Evolutionary conservation across 1,284 basidiomycete species (phyloP).

Genomic region (Apiotrichum sp.): DNA sequence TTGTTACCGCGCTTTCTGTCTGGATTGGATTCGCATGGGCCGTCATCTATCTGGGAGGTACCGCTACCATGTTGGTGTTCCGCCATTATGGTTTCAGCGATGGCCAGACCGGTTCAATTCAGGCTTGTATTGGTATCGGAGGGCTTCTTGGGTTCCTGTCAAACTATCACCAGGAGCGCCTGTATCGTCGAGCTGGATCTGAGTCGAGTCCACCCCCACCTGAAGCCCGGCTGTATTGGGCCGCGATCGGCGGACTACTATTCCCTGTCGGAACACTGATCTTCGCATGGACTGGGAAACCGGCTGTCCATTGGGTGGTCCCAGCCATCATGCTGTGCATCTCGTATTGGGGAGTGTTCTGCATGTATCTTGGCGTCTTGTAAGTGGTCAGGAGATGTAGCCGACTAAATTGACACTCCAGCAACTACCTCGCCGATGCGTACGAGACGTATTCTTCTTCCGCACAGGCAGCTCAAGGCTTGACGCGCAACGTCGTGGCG

Average conservation of each 20-base stretch:
- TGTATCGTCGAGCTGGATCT: constrained; percentile 29
- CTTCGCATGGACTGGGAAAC: constrained; percentile 42
- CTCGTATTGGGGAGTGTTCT: constrained; percentile 33
- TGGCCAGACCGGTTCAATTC: constrained; percentile 26
- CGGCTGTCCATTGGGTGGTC: constrained; percentile 32
- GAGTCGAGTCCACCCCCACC: constrained; percentile 45
- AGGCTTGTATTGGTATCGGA: constrained; percentile 48
- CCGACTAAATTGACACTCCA: constrained; percentile 1
- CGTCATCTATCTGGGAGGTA: constrained; percentile 35
- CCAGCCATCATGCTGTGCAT: constrained; percentile 31
- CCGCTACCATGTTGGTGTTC: constrained; percentile 34
- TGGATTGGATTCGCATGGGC: constrained; percentile 50
- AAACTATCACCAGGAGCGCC: constrained; percentile 50
- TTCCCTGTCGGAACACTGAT: constrained; percentile 37
- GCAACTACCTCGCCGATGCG: constrained; percentile 43
- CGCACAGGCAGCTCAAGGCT: constrained; percentile 44
- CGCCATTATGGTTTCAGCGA: constrained; percentile 34
- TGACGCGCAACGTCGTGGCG: constrained; percentile 36
- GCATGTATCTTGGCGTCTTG: constrained; percentile 41
- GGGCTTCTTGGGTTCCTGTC: constrained; percentile 65
- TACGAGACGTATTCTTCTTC: constrained; percentile 45
- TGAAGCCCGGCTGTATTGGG: constrained; percentile 49
- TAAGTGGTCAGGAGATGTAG: constrained; percentile 16
- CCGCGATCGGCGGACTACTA: constrained; percentile 42
- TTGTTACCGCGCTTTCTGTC: constrained; percentile 47